Evolutionary conservation across 768 basidiomycete species (phyloP).

Genomic region (Tulasnella calospora): DNA sequence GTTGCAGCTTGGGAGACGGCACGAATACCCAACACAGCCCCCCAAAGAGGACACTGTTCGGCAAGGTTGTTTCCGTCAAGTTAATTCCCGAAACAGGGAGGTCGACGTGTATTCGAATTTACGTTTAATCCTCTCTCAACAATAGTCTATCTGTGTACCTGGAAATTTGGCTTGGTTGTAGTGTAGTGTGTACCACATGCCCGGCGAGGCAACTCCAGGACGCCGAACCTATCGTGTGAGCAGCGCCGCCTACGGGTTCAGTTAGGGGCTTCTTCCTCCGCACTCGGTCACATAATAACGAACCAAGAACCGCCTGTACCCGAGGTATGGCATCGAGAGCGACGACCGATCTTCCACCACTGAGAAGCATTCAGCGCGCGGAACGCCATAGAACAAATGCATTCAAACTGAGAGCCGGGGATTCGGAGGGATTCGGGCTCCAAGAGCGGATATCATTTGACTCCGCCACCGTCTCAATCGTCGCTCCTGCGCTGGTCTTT

Average conservation of each 20-base stretch:
- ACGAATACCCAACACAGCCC: not conserved
- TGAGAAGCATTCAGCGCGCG: not conserved
- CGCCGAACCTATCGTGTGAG: constrained; percentile 1
- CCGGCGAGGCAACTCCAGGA: not conserved
- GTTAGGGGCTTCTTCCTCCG: not conserved
- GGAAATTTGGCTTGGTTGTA: not conserved
- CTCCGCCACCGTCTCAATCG: constrained; percentile 3
- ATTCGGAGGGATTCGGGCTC: not conserved
- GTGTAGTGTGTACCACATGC: not conserved
- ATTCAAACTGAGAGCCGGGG: not conserved
- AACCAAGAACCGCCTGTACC: not conserved
- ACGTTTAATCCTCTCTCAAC: not conserved
- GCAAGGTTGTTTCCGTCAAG: not conserved
- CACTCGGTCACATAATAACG: not conserved
- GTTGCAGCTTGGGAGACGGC: not conserved
- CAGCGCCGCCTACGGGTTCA: not conserved
- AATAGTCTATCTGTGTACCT: not conserved
- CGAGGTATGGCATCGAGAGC: not conserved
- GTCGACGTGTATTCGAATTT: not conserved
- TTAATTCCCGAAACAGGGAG: not conserved
- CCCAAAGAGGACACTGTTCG: not conserved
- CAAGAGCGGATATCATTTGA: not conserved
- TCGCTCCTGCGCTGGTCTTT: not conserved
- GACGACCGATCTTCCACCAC: not conserved
- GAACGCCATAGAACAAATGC: not conserved